Base-by-base conservation (phyloP, 78 protist genomes). In the Tieghemostelium lacteum region DNA sequence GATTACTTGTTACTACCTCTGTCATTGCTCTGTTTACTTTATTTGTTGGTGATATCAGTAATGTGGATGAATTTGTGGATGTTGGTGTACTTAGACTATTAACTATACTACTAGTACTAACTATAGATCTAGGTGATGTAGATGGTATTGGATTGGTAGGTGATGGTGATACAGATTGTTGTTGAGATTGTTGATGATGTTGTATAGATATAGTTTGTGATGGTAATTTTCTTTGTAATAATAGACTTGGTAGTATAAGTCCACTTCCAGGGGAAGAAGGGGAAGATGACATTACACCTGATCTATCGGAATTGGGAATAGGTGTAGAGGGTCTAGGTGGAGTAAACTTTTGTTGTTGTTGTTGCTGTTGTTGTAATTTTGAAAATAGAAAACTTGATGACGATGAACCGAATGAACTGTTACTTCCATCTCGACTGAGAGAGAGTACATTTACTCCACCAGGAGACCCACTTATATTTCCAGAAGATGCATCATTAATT, bases 341-440 rank as follows among this genome's bases (percentile, higher is more conserved):
- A 14, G 52, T 45, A 14, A 57, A 26, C 24, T 40, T 28, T 67
- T 40, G 60, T 40, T 67, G 55, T 24, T 37, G 36, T 67, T 67
- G 74, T 67, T 67, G 74, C 40, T 67, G 74, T 67, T 67, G 74
- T 42, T 67, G 74, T 67, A 67, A 67, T 67, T 57, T 67, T 40
- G 52, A 40, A 31, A 67, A 67, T 67, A 67, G 40, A 42, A 67
- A 67, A 10, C 52, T 45, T n/a, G n/a, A n/a, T n/a, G n/a, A n/a
- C n/a, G n/a, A n/a, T n/a, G n/a, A n/a, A n/a, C n/a, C n/a, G n/a
- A n/a, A n/a, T n/a, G n/a, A n/a, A n/a, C n/a, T n/a, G n/a, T n/a
- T n/a, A n/a, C n/a, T n/a, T n/a, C n/a, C n/a, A n/a, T n/a, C n/a
- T n/a, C n/a, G n/a, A n/a, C n/a, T n/a, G n/a, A n/a, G n/a, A n/a